Base-by-base conservation (phyloP, 2,329 filamentous ascomycete species). In the Aspergillus hiratsukae region DNA sequence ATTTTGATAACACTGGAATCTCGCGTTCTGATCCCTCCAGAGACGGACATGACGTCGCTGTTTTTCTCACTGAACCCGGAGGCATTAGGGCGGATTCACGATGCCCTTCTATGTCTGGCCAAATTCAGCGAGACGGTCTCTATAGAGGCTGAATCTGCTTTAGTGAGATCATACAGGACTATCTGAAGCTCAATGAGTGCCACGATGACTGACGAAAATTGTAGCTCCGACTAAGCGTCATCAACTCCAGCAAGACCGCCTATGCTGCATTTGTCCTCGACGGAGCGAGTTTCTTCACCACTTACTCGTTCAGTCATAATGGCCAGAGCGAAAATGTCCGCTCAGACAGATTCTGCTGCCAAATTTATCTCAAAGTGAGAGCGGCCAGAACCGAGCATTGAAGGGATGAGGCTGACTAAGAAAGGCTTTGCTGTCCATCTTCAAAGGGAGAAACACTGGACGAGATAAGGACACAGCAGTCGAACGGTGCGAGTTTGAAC, bases 81-180 rank as follows among this genome's bases (percentile, higher is more conserved):
- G 60, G 81, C 82, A 3, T 78, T 84, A 46, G 75, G 78, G 8
- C 79, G 78, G 52, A 64, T 87, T 4, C 84, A 87, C 62, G 84
- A 87, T 66, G 72, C 80, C 7, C 76, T 87, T 27, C 73, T 78
- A 40, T 87, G 85, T 65, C 76, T 87, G 1, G 76, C 80, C 53
- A 87, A 85, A 69, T 87, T 87, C 71, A 83, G 81, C 68, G 85
- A 87, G 61, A 78, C 77, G 2, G 82, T 87, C 14, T 82, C 82
- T 23, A 77, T 87, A 54, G 85, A 87, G 70, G 84, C 84, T 37
- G 79, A 81, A 65, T 75, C 76, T 59, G 80, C 84, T 58, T 77
- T 79, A 69, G 84, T 84, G 75, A 68, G 70, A 46, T 9, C 14
- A 46, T 56, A 19, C 10, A 27, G 52, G 3, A 28, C 52, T 21